Percentiles rank a stretch among this genome's conserved stretches.
Evolutionary conservation across 2,329 filamentous ascomycete species (phyloP).

Genomic region (Lachnellula willkommii): DNA sequence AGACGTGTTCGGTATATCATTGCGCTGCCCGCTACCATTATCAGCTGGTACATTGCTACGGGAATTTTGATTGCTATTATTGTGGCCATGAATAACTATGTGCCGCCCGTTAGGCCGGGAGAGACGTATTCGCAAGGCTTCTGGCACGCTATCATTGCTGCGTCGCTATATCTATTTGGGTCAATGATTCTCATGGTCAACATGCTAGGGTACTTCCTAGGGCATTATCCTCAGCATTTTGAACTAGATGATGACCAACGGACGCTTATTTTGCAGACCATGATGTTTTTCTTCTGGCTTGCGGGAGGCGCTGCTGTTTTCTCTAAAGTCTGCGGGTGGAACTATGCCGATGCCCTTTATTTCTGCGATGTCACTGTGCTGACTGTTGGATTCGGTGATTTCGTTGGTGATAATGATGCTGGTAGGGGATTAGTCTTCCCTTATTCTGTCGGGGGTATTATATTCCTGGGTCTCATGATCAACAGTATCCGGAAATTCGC

Average conservation of each 20-base stretch:
- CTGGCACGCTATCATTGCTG: conserved; percentile 64
- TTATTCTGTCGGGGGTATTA: conserved; percentile 62
- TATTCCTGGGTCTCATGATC: conserved; percentile 65
- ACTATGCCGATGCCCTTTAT: conserved; percentile 55
- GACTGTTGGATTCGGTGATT: conserved; percentile 58
- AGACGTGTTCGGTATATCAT: conserved; percentile 60
- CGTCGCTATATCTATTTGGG: conserved; percentile 56
- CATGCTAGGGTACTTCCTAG: conserved; percentile 63
- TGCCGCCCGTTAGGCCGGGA: conserved; percentile 39
- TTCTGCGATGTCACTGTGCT: conserved; percentile 58
- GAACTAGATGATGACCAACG: conserved; percentile 61
- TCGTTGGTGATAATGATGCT: conserved; percentile 47
- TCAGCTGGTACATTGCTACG: conserved; percentile 60
- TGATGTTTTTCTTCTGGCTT: conserved; percentile 65
- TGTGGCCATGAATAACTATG: conserved; percentile 50
- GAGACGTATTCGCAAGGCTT: conserved; percentile 61
- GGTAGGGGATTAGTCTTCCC: conserved; percentile 59
- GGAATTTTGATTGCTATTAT: conserved; percentile 55
- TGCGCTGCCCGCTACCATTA: conserved; percentile 60
- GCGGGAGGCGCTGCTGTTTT: conserved; percentile 60
- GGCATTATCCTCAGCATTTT: conserved; percentile 64
- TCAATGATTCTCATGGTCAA: conserved; percentile 62
- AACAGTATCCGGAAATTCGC: conserved; percentile 59
- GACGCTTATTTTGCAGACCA: conserved; percentile 65
- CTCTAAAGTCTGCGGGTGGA: conserved; percentile 50